phyloP scores from a whole-genome alignment of 805 yeast species.

The Lipomyces orientalis region DNA sequence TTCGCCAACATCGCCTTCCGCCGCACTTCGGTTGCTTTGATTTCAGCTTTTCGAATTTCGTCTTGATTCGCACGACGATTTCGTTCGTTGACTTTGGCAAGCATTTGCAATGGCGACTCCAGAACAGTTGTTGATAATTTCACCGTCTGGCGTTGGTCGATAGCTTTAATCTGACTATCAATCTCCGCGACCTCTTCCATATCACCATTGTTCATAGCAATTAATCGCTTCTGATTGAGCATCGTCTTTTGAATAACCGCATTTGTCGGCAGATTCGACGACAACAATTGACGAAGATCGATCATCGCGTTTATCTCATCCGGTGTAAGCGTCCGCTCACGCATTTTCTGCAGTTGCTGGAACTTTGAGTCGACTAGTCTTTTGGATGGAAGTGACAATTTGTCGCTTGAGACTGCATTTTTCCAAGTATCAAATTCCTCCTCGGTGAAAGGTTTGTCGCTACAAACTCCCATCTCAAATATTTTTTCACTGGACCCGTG shows the following conservation, averaged over 20 bases:
- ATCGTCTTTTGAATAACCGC: conserved; percentile 77
- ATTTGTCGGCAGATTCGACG: conserved; percentile 67
- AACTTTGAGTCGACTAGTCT: conserved; percentile 70
- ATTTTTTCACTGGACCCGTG: conserved; percentile 78
- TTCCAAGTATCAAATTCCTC: conserved; percentile 78
- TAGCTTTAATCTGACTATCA: conserved; percentile 43
- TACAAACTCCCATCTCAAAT: conserved; percentile 77
- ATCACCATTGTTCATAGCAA: conserved; percentile 61
- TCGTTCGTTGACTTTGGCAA: conserved; percentile 79
- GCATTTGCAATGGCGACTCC: conserved; percentile 46
- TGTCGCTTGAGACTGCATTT: conserved; percentile 63
- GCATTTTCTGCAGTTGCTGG: conserved; percentile 65
- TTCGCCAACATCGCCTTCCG: conserved; percentile 40
- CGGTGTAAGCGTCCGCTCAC: conserved; percentile 69
- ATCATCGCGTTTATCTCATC: conserved; percentile 78
- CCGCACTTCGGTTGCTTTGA: conserved; percentile 62
- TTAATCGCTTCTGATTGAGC: conserved; percentile 72
- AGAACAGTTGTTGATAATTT: conserved; percentile 11
- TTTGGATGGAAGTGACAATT: conserved; percentile 62
- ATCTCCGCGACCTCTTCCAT: conserved; percentile 43
- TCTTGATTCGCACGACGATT: conserved; percentile 82
- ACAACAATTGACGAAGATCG: conserved; percentile 67
- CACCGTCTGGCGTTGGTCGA: conserved; percentile 37
- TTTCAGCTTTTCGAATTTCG: conserved; percentile 79
- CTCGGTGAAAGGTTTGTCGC: conserved; percentile 73